Evolutionary conservation across 345 rosid genomes (phyloP).

Genomic region (Odontarrhena argentea): DNA sequence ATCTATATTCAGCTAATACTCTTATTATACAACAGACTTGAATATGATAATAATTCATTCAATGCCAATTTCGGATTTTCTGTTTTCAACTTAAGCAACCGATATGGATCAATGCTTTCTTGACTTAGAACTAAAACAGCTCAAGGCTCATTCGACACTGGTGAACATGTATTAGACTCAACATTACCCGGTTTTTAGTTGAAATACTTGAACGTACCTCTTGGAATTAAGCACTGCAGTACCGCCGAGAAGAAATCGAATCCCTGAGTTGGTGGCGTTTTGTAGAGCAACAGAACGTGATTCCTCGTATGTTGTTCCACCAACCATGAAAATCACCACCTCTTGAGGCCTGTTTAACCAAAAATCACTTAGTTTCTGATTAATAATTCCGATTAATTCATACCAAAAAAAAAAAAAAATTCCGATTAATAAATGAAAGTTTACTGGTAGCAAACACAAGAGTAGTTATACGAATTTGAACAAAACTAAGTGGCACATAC

Average conservation of each 20-base stretch:
- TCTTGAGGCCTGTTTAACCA: conserved; percentile 78
- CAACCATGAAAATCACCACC: conserved; percentile 85
- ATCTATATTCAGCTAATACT: not conserved
- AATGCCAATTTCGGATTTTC: not conserved
- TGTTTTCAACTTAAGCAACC: no score
- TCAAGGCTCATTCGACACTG: not conserved
- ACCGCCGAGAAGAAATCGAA: conserved; percentile 90
- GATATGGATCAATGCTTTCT: not conserved
- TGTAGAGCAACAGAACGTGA: conserved; percentile 79
- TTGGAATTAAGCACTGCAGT: conserved; percentile 77
- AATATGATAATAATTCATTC: not conserved
- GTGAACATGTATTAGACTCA: not conserved
- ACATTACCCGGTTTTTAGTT: not conserved
- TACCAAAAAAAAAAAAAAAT: no score
- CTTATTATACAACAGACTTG: conserved; percentile 3
- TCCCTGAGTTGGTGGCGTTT: conserved; percentile 75
- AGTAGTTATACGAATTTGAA: not conserved
- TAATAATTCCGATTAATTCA: no score
- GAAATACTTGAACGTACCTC: conserved; percentile 50
- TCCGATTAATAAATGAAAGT: not conserved
- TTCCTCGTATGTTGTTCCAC: conserved; percentile 98
- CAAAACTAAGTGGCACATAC: conserved; percentile 44
- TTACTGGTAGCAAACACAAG: not conserved
- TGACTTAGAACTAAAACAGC: not conserved
- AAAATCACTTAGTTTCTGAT: not conserved